Evolutionary conservation across 192 early-diverging fungal genomes (phyloP), one percentile per base, ranked within the genome.

Genomic region (Dimargaris xerosporica): DNA sequence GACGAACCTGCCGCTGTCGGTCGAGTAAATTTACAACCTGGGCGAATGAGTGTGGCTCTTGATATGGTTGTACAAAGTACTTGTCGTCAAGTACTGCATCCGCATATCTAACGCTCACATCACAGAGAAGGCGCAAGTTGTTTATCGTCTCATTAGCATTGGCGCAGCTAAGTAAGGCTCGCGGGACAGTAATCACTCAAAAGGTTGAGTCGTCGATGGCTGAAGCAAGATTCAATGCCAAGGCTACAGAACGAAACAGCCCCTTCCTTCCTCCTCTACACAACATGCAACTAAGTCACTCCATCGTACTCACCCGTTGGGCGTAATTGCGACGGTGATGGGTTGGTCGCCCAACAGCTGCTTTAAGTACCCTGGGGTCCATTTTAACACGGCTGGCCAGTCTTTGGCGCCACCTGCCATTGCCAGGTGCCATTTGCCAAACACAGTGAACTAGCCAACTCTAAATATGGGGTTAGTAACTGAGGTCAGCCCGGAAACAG

Each of bases 311-410:
- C 61, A 69, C 62, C 76, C 75, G 46, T 80, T 73, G 3, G 73
- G 76, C 31, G 78, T 80, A 2, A 76, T 62, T 12, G 78, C 64
- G 17, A 80, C 72, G 17, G 67, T 72, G 15, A 79, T 62, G 41
- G 56, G 48, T 17, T 31, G 30, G 7, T 60, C 52, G 25, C 56
- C 65, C 30, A 76, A 21, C 9, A 21, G 44, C 6, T 54, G n/a
- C 46, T 65, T 61, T 2, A 80, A 51, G 44, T 74, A 75, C 17
- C 65, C 68, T 34, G 41, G 30, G 31, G 66, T 66, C 72, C 76
- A 78, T 28, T 68, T 64, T 13, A 21, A 23, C 51, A 78, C 15
- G 11, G 75, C 75, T 12, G 66, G 65, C 76, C 75, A 79, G 45
- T 63, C 34, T 29, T 61, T 44, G 28, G 61, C 67, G 13, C 65